Base-by-base conservation (phyloP, 306 rosid species). In the Prunus salicina region DNA sequence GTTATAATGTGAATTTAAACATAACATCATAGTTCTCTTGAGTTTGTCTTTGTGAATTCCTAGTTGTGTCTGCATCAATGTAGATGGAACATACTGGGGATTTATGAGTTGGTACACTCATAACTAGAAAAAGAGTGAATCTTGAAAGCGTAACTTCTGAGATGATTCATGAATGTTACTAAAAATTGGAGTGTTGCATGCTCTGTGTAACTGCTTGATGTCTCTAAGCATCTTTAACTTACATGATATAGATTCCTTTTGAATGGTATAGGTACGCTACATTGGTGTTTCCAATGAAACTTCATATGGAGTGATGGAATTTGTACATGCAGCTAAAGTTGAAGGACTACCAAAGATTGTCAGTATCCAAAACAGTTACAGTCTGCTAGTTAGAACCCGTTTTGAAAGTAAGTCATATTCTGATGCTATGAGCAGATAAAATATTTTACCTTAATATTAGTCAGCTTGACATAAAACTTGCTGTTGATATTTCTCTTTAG, bases 281-380 rank as follows among this genome's bases (percentile, higher is more conserved):
- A 79, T 95, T 79, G 97, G 97, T 11, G 92, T 95, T 80, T 95
- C 99, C 15, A 95, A 92, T 73, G 97, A 95, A 90, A 89, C 97
- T 80, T 95, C 99, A 6, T 95, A 89, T 75, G 97, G 97, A 73
- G 98, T 92, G 74, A 95, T 92, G 98, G 96, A 95, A 85, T 95
- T 92, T 67, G 90, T 90, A 72, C 89, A 89, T 79, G 82, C 96
- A 53, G 92, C 99, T 61, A 95, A 89, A 82, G 78, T 79, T 46
- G 91, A 87, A 78, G 99, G 97, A 78, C 91, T 92, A 71, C 97
- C 97, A 13, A 95, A 95, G 88, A 95, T 92, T 50, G 86, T 95
- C 79, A 95, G 99, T 76, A 88, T 95, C 83, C 97, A 95, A 82
- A 90, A 92, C 77, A 89, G 62, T 83, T 95, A 92, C 67, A 95